These are phyloP conservation scores for Ligustrum vulgare DNA, from an alignment of 257 asterid species.

Conservation along the genomic window DNA sequence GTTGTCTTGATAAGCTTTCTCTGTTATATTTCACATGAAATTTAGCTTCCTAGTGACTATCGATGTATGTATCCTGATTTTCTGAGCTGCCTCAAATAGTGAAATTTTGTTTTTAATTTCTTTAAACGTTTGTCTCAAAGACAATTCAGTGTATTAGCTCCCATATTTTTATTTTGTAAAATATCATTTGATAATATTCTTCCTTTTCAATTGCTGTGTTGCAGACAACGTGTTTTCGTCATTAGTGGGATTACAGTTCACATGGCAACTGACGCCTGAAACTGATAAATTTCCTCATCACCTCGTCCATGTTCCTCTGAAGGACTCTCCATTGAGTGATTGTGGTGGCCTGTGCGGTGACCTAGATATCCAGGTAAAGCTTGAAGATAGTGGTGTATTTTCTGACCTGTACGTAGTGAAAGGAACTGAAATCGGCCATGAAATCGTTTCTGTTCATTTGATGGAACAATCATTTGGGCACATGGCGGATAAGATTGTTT, in stretches of 20 bases:
- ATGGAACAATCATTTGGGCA: constrained; percentile 60
- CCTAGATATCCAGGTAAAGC: constrained; percentile 75
- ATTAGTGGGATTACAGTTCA: constrained; percentile 80
- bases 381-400: constrained; percentile 82
- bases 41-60: neutral
- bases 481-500: constrained; percentile 64
- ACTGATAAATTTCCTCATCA: constrained; percentile 58
- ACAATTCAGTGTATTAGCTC: neutral
- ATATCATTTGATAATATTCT: constrained; percentile 1
- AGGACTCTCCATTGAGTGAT: constrained; percentile 89
- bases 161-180: neutral
- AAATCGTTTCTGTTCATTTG: constrained; percentile 75
- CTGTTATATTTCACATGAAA: neutral
- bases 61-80: neutral
- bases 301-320: constrained; percentile 76
- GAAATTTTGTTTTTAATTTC: neutral
- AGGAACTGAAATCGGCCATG: constrained; percentile 88
- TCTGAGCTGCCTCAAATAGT: constrained; percentile 7
- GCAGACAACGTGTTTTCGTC: constrained; percentile 92
- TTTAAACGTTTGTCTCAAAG: neutral
- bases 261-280: constrained; percentile 79
- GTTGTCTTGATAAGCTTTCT: neutral
- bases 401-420: constrained; percentile 81
- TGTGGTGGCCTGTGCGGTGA: constrained; percentile 93
- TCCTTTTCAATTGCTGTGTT: constrained; percentile 28